phyloP scores from a whole-genome alignment of 345 rosid species.

The Lepidium aucheri region DNA sequence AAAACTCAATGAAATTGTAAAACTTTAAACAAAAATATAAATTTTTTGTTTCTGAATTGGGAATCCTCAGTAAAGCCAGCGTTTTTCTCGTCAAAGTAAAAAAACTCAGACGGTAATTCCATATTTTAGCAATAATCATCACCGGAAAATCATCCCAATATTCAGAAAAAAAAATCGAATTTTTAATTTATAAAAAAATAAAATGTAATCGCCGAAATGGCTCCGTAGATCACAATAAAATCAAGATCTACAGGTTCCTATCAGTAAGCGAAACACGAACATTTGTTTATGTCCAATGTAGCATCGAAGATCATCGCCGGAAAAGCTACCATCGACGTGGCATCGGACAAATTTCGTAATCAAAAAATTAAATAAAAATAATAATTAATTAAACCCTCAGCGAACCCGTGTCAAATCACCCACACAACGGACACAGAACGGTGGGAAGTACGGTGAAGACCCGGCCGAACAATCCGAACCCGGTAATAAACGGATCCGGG shows the following conservation, averaged over 20 bases:
- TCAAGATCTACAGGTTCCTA: slow-evolving; percentile 55
- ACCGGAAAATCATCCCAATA: background rate
- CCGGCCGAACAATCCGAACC: background rate
- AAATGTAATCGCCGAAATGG: slow-evolving; percentile 30
- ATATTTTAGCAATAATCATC: slow-evolving; percentile 29
- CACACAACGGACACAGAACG: slow-evolving; percentile 29
- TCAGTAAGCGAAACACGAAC: slow-evolving; percentile 44
- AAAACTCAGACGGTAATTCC: slow-evolving; percentile 87
- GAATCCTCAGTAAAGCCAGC: slow-evolving; percentile 23
- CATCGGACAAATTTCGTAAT: slow-evolving; percentile 31
- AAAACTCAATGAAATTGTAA: no score
- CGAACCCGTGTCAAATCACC: slow-evolving; percentile 34
- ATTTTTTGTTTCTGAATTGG: background rate
- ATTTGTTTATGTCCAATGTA: slow-evolving; percentile 41
- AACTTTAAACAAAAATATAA: no score
- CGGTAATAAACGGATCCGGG: background rate
- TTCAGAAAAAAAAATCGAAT: rapidly evolving
- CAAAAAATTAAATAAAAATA: background rate
- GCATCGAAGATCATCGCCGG: slow-evolving; percentile 43
- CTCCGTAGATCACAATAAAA: slow-evolving; percentile 10
- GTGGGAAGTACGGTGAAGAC: slow-evolving; percentile 8
- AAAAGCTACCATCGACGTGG: slow-evolving; percentile 38
- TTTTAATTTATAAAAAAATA: background rate
- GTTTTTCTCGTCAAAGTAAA: slow-evolving; percentile 17
- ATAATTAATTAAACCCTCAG: slow-evolving; percentile 16